These are phyloP conservation scores for Saccharomyces kudriavzevii DNA, from an alignment of 805 yeast genomes.

Conservation along the genomic window DNA sequence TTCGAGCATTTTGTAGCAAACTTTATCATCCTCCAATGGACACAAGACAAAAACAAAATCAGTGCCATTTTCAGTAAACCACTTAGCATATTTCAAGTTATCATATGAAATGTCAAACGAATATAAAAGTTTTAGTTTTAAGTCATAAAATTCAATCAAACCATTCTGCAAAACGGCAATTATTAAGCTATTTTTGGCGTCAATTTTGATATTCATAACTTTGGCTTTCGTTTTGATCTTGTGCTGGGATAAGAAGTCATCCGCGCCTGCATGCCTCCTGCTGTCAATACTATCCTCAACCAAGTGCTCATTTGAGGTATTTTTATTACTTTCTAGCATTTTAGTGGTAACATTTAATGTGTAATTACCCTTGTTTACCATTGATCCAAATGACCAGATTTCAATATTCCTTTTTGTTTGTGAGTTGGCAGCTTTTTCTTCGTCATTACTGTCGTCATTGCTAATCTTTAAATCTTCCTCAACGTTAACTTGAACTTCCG, in stretches of 20 bases:
- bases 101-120: conserved; percentile 19
- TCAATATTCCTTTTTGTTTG: conserved; percentile 10
- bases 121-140: conserved; percentile 16
- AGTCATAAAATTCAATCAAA: conserved; percentile 23
- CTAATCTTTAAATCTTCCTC: not conserved
- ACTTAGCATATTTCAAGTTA: conserved; percentile 16
- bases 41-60: conserved; percentile 17
- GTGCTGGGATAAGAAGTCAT: conserved; percentile 9
- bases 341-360: conserved; percentile 15
- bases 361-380: conserved; percentile 14
- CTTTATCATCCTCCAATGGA: conserved; percentile 15
- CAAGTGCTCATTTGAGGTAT: conserved; percentile 7
- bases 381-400: conserved; percentile 21
- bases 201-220: conserved; percentile 16
- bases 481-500: conserved; percentile 2
- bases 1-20: conserved; percentile 22
- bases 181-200: conserved; percentile 7
- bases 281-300: conserved; percentile 8
- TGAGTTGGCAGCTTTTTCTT: conserved; percentile 2
- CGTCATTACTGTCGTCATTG: not conserved
- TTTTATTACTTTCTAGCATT: conserved; percentile 1
- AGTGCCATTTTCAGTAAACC: conserved; percentile 15
- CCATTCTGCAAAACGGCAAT: conserved; percentile 25
- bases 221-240: conserved; percentile 12
- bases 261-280: conserved; percentile 3